Evolutionary conservation across 1,284 basidiomycete species (phyloP).

Genomic region (Tilletia setariae): DNA sequence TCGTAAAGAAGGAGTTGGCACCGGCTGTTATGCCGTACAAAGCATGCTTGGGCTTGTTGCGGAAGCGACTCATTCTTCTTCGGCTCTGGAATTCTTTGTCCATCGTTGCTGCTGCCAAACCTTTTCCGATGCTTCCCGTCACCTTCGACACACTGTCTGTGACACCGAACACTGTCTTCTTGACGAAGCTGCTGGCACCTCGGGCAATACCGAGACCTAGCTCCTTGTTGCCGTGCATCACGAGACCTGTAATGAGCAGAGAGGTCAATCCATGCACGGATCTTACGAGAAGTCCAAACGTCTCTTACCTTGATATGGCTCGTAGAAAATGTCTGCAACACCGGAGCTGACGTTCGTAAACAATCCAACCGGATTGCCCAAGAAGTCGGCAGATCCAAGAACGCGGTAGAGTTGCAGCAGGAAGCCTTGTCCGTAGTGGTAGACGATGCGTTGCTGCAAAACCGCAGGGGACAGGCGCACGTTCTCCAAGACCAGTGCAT

Average conservation of each 20-base stretch:
- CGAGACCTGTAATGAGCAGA: slow-evolving; percentile 66
- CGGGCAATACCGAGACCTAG: slow-evolving; percentile 96
- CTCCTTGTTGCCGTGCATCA: slow-evolving; percentile 95
- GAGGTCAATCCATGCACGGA: neutral
- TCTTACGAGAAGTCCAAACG: neutral
- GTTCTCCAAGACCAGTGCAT: slow-evolving; percentile 90
- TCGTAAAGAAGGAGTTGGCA: slow-evolving; percentile 87
- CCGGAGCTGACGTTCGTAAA: slow-evolving; percentile 99
- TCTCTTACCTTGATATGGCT: slow-evolving; percentile 60
- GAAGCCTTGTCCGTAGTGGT: slow-evolving; percentile 93
- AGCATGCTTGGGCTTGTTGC: slow-evolving; percentile 93
- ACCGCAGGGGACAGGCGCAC: slow-evolving; percentile 83
- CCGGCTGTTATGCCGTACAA: slow-evolving; percentile 91
- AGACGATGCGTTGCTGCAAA: slow-evolving; percentile 76
- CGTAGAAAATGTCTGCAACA: slow-evolving; percentile 98
- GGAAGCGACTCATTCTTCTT: slow-evolving; percentile 78
- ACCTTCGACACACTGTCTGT: slow-evolving; percentile 95
- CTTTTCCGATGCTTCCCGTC: slow-evolving; percentile 95
- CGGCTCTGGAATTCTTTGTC: slow-evolving; percentile 92
- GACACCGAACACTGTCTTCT: slow-evolving; percentile 96
- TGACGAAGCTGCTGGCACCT: slow-evolving; percentile 87
- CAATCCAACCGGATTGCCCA: slow-evolving; percentile 77
- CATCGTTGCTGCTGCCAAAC: slow-evolving; percentile 90
- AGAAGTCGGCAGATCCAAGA: slow-evolving; percentile 90
- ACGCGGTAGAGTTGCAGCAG: slow-evolving; percentile 92